Evolutionary conservation across 495 filamentous ascomycete genomes (phyloP).

Genomic region (Hyaloscypha hepaticicola): DNA sequence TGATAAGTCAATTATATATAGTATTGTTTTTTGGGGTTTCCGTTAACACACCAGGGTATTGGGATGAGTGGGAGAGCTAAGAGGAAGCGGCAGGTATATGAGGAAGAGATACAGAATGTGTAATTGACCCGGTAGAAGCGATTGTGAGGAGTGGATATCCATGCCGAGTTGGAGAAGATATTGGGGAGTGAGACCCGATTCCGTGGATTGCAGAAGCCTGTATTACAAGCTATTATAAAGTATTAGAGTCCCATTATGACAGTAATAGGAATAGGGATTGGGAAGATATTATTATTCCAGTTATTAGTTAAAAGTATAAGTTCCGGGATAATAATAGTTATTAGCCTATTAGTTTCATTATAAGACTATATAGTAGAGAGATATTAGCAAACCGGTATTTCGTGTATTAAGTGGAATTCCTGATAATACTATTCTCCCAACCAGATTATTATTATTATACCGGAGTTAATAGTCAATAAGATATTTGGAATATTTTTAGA

Average conservation of each 20-base stretch:
- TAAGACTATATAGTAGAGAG: conserved; percentile 5
- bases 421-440: not conserved
- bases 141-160: conserved; percentile 6
- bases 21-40: conserved; percentile 12
- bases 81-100: conserved; percentile 4
- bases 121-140: conserved; percentile 9
- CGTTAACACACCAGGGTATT: not conserved
- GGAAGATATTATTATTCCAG: not conserved
- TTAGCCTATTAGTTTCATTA: conserved; percentile 7
- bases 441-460: conserved; percentile 8
- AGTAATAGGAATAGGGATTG: conserved; percentile 6
- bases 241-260: not conserved
- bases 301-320: not conserved
- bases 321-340: conserved; percentile 1
- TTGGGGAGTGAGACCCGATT: conserved; percentile 1
- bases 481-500: conserved; percentile 1
- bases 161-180: conserved; percentile 6
- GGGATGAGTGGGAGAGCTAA: not conserved
- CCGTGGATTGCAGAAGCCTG: conserved; percentile 10
- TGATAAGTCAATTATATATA: not conserved
- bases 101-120: conserved; percentile 1
- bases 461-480: conserved; percentile 7
- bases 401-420: no score
- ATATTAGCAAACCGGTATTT: not conserved
- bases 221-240: conserved; percentile 10